These are phyloP conservation scores for Penicillium samsonianum DNA, from an alignment of 495 filamentous ascomycete genomes.

Conservation along the genomic window DNA sequence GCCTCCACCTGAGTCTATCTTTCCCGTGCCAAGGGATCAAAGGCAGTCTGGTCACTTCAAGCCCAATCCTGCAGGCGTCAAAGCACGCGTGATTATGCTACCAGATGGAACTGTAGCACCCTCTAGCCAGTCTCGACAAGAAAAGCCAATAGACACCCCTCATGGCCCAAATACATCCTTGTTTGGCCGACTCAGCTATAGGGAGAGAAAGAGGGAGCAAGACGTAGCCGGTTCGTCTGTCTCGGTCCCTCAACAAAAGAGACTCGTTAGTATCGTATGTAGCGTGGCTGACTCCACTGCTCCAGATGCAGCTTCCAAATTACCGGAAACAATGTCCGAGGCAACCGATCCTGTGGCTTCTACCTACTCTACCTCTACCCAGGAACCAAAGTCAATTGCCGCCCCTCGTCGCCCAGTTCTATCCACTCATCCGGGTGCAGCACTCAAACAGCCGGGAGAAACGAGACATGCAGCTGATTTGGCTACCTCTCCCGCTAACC, in stretches of 20 bases:
- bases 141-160: background rate
- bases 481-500: background rate
- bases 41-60: background rate
- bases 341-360: background rate
- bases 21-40: background rate
- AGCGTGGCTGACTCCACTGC: background rate
- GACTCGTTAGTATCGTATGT: background rate
- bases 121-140: background rate
- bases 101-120: background rate
- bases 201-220: background rate
- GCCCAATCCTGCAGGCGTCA: background rate
- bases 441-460: background rate
- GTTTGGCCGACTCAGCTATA: background rate
- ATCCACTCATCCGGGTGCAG: background rate
- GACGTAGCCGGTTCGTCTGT: background rate
- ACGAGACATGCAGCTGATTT: background rate
- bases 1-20: background rate
- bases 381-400: background rate
- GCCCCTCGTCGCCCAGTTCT: background rate
- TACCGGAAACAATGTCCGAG: background rate
- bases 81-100: background rate
- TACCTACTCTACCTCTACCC: background rate
- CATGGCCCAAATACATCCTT: background rate
- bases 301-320: background rate
- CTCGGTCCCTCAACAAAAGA: background rate